A percentile compares a stretch with the other conserved stretches of the same genome.
These are phyloP conservation scores for Arachnomyces sp. DNA, from an alignment of 2,329 filamentous ascomycete genomes.

Conservation along the genomic window DNA sequence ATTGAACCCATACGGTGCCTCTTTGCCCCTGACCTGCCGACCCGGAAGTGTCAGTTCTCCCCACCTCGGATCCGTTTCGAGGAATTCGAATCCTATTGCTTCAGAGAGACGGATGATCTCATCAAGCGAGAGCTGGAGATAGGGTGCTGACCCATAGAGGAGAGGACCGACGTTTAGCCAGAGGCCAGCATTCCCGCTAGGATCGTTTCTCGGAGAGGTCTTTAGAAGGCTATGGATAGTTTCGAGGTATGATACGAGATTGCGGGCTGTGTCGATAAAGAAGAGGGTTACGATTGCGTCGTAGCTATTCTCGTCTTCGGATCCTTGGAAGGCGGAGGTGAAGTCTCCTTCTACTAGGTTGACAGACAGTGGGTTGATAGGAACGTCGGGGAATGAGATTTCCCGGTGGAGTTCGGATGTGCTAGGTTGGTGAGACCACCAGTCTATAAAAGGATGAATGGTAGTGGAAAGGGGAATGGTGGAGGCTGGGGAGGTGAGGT, in stretches of 20 bases:
- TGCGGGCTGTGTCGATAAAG: conserved; percentile 55
- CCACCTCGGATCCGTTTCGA: conserved; percentile 35
- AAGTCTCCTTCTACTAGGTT: conserved; percentile 52
- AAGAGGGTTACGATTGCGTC: conserved; percentile 51
- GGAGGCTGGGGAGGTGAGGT: conserved; percentile 31
- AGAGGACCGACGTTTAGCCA: conserved; percentile 54
- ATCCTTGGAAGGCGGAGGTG: conserved; percentile 31
- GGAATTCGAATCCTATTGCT: conserved; percentile 46
- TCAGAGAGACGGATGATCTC: conserved; percentile 45
- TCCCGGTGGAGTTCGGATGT: conserved; percentile 41
- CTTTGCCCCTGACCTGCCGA: conserved; percentile 36
- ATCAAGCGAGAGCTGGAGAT: conserved; percentile 49
- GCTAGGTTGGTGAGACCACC: conserved; percentile 50
- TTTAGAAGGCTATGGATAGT: conserved; percentile 44
- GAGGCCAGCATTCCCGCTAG: conserved; percentile 11
- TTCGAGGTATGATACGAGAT: conserved; percentile 49
- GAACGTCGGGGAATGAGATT: conserved; percentile 40
- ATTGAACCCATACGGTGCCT: conserved; percentile 49
- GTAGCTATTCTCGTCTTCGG: conserved; percentile 23
- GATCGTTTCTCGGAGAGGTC: not conserved
- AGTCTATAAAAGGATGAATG: conserved; percentile 48
- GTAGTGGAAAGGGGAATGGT: conserved; percentile 17
- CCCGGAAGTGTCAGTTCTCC: conserved; percentile 39
- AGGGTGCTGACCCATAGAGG: conserved; percentile 48
- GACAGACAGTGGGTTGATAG: conserved; percentile 30